These are phyloP conservation scores for Pholiota microspora DNA, from an alignment of 768 basidiomycete species.

Conservation along the genomic window DNA sequence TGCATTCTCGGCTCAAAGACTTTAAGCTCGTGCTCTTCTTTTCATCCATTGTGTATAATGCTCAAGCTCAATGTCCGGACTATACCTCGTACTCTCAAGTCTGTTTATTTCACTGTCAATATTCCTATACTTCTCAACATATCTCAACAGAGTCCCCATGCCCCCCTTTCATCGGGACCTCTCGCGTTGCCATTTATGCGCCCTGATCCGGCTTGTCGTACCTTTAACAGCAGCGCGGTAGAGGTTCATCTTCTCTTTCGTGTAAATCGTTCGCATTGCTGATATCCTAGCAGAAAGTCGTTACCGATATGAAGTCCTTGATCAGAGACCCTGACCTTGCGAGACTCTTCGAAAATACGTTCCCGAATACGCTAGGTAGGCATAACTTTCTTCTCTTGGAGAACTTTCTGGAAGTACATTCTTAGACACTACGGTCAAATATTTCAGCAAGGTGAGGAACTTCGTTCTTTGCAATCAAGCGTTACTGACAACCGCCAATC, in stretches of 20 bases:
- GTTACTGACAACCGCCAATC: not conserved
- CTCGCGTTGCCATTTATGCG: slow-evolving; percentile 72
- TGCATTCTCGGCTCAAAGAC: slow-evolving; percentile 14
- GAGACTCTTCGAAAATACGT: slow-evolving; percentile 77
- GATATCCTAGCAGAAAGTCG: slow-evolving; percentile 52
- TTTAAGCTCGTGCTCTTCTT: slow-evolving; percentile 17
- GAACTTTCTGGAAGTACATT: not conserved
- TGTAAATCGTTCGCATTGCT: not conserved
- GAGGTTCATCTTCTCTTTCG: slow-evolving; percentile 42
- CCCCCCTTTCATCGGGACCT: slow-evolving; percentile 55
- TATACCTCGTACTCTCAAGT: slow-evolving; percentile 61
- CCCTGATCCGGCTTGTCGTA: slow-evolving; percentile 64
- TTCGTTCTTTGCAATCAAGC: not conserved
- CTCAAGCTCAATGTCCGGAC: slow-evolving; percentile 53
- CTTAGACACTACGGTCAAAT: slow-evolving; percentile 76
- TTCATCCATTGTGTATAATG: slow-evolving; percentile 23
- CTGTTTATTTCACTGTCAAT: not conserved
- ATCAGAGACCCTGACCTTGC: slow-evolving; percentile 79
- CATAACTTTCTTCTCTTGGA: not conserved
- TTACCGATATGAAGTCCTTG: slow-evolving; percentile 67
- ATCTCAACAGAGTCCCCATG: slow-evolving; percentile 51
- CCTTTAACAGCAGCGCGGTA: slow-evolving; percentile 73
- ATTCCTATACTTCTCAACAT: not conserved
- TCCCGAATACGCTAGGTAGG: slow-evolving; percentile 77
- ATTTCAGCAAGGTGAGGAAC: slow-evolving; percentile 53